Evolutionary conservation across 2,329 filamentous ascomycete genomes (phyloP).

Genomic region (Spiromastix sp.): DNA sequence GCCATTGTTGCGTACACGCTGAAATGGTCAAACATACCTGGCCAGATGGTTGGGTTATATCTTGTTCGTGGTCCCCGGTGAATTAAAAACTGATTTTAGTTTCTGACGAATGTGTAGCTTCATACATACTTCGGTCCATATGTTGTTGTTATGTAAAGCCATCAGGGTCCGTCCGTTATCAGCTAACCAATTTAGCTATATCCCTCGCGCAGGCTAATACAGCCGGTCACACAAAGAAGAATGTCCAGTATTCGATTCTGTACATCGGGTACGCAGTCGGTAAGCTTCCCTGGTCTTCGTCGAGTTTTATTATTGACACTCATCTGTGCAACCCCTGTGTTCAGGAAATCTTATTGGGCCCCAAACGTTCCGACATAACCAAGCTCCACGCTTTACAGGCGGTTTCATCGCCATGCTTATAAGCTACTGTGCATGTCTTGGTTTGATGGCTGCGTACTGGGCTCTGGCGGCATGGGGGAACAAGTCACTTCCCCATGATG

Average conservation of each 20-base stretch:
- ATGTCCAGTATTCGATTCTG: conserved; percentile 27
- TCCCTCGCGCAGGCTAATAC: conserved; percentile 20
- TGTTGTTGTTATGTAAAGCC: conserved; percentile 15
- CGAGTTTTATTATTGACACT: background rate
- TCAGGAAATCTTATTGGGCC: conserved; percentile 33
- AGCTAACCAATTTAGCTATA: conserved; percentile 4
- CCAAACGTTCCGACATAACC: conserved; percentile 29
- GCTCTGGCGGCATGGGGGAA: conserved; percentile 15
- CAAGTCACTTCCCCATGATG: conserved; percentile 5
- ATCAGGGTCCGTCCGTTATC: background rate
- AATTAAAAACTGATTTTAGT: background rate
- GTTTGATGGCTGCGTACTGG: conserved; percentile 24
- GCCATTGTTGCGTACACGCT: conserved; percentile 21
- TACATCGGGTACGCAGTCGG: conserved; percentile 32
- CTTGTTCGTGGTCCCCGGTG: conserved; percentile 13
- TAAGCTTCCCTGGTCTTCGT: conserved; percentile 1
- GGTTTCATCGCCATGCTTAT: conserved; percentile 28
- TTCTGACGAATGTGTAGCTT: conserved; percentile 10
- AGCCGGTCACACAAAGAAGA: conserved; percentile 32
- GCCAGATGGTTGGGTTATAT: conserved; percentile 32
- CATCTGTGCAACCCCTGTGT: background rate
- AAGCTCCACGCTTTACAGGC: conserved; percentile 30
- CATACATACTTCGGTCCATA: conserved; percentile 31
- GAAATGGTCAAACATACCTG: conserved; percentile 23
- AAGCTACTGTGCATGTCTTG: conserved; percentile 25